Percentiles rank a stretch among this genome's conserved stretches.
These are phyloP conservation scores for Fusarium sp. DNA, from an alignment of 2,329 filamentous ascomycete species.

Conservation along the genomic window DNA sequence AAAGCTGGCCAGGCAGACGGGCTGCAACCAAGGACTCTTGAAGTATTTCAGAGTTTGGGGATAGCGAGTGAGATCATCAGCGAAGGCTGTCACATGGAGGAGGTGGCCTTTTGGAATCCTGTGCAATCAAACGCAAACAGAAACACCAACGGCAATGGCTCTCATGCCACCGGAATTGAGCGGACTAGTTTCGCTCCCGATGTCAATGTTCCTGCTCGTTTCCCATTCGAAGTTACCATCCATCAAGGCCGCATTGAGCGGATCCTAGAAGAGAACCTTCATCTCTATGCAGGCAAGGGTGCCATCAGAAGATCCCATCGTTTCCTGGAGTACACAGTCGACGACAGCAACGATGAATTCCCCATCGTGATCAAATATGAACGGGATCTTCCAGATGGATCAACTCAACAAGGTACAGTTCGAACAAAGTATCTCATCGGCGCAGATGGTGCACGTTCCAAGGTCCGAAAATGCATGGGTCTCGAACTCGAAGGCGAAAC, in stretches of 20 bases:
- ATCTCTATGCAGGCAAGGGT: background rate
- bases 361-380: conserved; percentile 1
- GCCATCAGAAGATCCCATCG: conserved; percentile 1
- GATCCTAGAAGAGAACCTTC: conserved; percentile 16
- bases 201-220: conserved; percentile 10
- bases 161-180: background rate
- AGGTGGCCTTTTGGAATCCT: conserved; percentile 22
- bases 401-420: background rate
- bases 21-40: conserved; percentile 12
- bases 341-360: background rate
- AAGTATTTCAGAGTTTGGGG: conserved; percentile 13
- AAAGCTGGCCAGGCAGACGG: conserved; percentile 22
- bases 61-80: conserved; percentile 17
- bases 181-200: conserved; percentile 11
- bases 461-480: conserved; percentile 16
- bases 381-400: background rate
- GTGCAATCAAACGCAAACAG: background rate
- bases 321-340: conserved; percentile 12
- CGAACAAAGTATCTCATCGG: conserved; percentile 15
- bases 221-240: conserved; percentile 7
- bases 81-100: conserved; percentile 22
- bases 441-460: conserved; percentile 9
- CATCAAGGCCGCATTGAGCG: conserved; percentile 20
- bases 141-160: background rate
- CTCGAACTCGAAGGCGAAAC: conserved; percentile 16